A percentile compares a stretch with the other conserved stretches of the same genome.
phyloP scores from a whole-genome alignment of 106 monocot genomes.

The Chionographis japonica region DNA sequence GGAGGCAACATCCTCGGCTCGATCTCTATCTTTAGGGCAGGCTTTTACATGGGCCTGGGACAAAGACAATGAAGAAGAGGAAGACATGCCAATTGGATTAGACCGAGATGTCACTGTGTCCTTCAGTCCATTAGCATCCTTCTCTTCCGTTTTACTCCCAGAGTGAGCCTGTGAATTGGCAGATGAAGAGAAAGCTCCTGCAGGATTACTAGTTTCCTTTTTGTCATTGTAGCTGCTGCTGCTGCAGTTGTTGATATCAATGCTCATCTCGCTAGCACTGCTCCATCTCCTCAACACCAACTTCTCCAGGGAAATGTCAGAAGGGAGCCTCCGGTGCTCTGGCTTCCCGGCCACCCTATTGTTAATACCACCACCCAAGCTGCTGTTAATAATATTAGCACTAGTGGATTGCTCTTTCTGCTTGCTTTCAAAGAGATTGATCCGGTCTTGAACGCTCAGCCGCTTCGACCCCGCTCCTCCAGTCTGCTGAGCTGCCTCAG shows the following conservation, averaged over 20 bases:
- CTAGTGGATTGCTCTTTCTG: conserved; percentile 55
- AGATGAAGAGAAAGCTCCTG: conserved; percentile 58
- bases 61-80: conserved; percentile 7
- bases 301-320: conserved; percentile 75
- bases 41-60: conserved; percentile 13
- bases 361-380: conserved; percentile 17
- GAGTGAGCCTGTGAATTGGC: conserved; percentile 27
- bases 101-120: conserved; percentile 44
- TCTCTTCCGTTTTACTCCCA: conserved; percentile 20
- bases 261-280: conserved; percentile 96
- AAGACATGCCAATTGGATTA: conserved; percentile 2
- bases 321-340: conserved; percentile 72
- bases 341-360: conserved; percentile 33
- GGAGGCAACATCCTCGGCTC: conserved; percentile 12
- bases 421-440: conserved; percentile 90
- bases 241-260: conserved; percentile 55
- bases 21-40: conserved; percentile 13
- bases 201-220: conserved; percentile 42
- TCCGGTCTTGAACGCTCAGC: conserved; percentile 91
- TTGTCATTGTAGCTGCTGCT: conserved; percentile 27
- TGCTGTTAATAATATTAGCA: conserved; percentile 13
- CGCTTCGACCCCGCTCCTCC: conserved; percentile 41
- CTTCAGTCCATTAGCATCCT: conserved; percentile 16
- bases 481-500: conserved; percentile 18
- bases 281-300: conserved; percentile 91